Evolutionary conservation across 1,139 yeast species (phyloP).

Genomic region (Yamadazyma oceani): DNA sequence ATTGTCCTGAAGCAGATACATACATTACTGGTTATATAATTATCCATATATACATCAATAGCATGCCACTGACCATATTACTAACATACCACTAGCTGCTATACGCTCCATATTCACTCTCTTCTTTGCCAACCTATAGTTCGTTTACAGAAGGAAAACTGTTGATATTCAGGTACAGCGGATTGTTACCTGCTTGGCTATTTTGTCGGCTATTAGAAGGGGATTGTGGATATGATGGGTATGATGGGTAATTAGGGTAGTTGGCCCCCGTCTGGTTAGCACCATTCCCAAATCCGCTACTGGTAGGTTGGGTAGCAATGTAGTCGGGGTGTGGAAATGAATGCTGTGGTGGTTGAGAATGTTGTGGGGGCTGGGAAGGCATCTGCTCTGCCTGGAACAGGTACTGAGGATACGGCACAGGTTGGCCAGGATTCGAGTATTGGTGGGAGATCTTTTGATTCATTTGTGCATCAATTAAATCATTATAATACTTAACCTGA

Average conservation of each 20-base stretch:
- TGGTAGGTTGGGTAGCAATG: constrained; percentile 15
- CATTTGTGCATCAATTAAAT: constrained; percentile 57
- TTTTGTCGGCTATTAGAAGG: background rate
- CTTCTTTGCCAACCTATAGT: constrained; percentile 15
- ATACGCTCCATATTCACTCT: too few species aligned
- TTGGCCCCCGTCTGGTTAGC: background rate
- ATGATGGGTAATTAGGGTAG: constrained; percentile 2
- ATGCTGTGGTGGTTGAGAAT: too few species aligned
- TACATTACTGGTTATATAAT: too few species aligned
- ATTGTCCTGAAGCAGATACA: too few species aligned
- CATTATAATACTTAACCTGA: constrained; percentile 71
- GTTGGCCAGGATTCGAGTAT: constrained; percentile 1
- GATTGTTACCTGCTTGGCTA: background rate
- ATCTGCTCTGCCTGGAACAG: constrained; percentile 1
- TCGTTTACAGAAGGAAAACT: constrained; percentile 31
- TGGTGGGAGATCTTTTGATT: constrained; percentile 18
- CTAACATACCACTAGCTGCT: too few species aligned
- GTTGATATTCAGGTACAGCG: constrained; percentile 33
- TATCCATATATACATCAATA: too few species aligned
- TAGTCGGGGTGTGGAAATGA: constrained; percentile 1
- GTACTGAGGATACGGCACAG: constrained; percentile 5
- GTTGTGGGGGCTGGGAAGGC: constrained; percentile 1
- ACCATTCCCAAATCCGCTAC: constrained; percentile 18
- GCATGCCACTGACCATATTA: too few species aligned
- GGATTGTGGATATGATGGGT: constrained; percentile 2